These are phyloP conservation scores for Actinidia arguta DNA, from an alignment of 179 eudicot genomes.

Conservation along the genomic window DNA sequence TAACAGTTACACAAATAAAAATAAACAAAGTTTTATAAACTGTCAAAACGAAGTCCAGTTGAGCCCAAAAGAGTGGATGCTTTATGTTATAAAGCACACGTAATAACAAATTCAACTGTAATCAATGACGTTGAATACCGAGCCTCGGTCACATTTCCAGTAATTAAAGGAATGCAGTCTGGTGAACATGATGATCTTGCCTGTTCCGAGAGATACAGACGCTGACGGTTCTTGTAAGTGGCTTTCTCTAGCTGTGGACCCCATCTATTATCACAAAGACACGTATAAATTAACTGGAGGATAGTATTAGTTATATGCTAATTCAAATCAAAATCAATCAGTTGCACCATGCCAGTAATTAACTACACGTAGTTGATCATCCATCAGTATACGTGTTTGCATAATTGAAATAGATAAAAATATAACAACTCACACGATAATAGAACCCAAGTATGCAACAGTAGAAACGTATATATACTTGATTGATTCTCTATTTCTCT, in stretches of 20 bases:
- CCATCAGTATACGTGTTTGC: too few species aligned
- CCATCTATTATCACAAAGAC: constrained; percentile 55
- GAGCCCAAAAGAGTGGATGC: too few species aligned
- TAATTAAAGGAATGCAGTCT: background rate
- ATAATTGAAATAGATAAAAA: too few species aligned
- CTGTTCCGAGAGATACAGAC: constrained; percentile 98
- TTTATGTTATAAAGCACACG: too few species aligned
- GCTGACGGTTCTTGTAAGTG: constrained; percentile 90
- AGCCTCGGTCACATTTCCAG: constrained; percentile 3
- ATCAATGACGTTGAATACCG: background rate
- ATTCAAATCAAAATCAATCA: background rate
- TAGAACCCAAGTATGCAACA: too few species aligned
- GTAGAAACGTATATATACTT: too few species aligned
- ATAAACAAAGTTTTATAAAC: background rate
- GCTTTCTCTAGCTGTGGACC: constrained; percentile 94
- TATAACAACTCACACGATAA: too few species aligned
- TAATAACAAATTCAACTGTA: too few species aligned
- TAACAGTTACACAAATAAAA: background rate
- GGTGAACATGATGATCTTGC: constrained; percentile 29
- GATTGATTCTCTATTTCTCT: too few species aligned
- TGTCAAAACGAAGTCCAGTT: background rate
- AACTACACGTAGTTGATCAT: too few species aligned
- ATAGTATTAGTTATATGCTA: background rate
- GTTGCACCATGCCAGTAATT: background rate
- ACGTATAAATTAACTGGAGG: background rate